These are phyloP conservation scores for Lodderomyces theae DNA, from an alignment of 1,139 yeast genomes.

Conservation along the genomic window DNA sequence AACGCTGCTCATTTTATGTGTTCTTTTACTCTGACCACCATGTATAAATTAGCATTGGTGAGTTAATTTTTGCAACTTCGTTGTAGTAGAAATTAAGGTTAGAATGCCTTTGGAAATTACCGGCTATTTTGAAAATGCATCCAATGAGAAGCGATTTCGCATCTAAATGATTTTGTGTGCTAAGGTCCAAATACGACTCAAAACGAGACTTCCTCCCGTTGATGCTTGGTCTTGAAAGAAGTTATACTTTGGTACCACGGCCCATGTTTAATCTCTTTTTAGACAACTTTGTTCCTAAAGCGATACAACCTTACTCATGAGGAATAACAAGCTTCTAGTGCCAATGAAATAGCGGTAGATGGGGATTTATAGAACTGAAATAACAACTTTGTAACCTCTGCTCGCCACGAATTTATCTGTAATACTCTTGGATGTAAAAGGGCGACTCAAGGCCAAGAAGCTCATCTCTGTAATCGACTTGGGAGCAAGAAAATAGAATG, in stretches of 20 bases:
- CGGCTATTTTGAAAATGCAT: neutral
- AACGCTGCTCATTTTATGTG: neutral
- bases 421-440: too few relatives aligned
- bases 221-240: too few relatives aligned
- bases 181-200: neutral
- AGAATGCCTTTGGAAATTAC: neutral
- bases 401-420: too few relatives aligned
- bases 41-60: neutral
- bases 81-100: neutral
- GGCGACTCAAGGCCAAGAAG: too few relatives aligned
- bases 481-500: too few relatives aligned
- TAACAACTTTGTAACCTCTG: too few relatives aligned
- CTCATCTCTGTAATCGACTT: too few relatives aligned
- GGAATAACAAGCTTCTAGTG: neutral
- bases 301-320: neutral
- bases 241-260: neutral
- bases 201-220: neutral
- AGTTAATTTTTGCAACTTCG: neutral
- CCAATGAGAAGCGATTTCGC: slow-evolving; percentile 1
- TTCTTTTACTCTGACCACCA: neutral
- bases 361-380: too few relatives aligned
- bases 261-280: neutral
- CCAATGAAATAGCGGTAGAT: too few relatives aligned
- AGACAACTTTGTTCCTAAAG: neutral
- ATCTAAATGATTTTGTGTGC: neutral